phyloP scores from a whole-genome alignment of 345 rosid species.

The Firmiana major region DNA sequence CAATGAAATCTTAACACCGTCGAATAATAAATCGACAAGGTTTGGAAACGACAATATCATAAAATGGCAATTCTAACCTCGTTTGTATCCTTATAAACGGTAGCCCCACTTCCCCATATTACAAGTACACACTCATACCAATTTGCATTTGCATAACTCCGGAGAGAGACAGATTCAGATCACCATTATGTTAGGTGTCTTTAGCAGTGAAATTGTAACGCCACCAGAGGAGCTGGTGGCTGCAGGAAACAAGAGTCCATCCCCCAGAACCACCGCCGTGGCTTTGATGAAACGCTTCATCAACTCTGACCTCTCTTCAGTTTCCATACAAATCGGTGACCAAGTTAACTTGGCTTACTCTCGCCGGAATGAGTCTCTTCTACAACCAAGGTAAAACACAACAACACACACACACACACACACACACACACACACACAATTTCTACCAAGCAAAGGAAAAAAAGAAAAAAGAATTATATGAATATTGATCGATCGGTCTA shows the following conservation, averaged over 20 bases:
- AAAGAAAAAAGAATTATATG: background rate
- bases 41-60: background rate
- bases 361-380: conserved; percentile 59
- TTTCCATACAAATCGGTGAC: conserved; percentile 64
- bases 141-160: background rate
- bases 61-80: background rate
- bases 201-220: conserved; percentile 65
- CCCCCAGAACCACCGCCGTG: conserved; percentile 62
- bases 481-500: background rate
- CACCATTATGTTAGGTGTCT: conserved; percentile 69
- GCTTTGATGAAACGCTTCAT: conserved; percentile 58
- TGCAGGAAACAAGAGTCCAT: conserved; percentile 87
- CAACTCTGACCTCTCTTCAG: conserved; percentile 49
- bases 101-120: background rate
- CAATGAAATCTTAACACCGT: too few species aligned
- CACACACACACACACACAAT: background rate
- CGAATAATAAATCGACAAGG: too few species aligned
- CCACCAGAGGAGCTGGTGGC: conserved; percentile 92
- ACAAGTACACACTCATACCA: background rate
- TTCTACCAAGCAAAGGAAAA: background rate
- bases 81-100: background rate
- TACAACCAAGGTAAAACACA: conserved; percentile 61
- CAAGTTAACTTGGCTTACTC: conserved; percentile 61
- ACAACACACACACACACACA: too few species aligned
- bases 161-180: too few species aligned